Percentiles rank a stretch among this genome's conserved stretches.
Conservation (phyloP, 768 basidiomycete species). For the Leccinum longicurvipes region DNA sequence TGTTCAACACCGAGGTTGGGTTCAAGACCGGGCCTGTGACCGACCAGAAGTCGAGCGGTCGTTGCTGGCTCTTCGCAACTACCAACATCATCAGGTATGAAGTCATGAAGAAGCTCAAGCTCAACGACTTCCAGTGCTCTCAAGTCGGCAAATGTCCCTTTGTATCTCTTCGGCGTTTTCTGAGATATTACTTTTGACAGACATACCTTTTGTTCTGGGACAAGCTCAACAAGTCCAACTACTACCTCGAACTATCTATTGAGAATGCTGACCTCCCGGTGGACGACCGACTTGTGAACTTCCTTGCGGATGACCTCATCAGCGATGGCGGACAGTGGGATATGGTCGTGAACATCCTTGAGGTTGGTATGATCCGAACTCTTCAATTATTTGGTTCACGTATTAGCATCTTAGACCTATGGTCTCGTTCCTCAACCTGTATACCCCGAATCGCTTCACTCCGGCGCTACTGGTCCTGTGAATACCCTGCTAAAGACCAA, state of each 20-base stretch:
- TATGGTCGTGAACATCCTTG: constrained; percentile 72
- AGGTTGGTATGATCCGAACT: constrained; percentile 35
- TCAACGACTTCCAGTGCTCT: constrained; percentile 88
- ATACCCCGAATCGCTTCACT: constrained; percentile 84
- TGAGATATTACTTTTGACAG: constrained; percentile 34
- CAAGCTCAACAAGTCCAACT: constrained; percentile 88
- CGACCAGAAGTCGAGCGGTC: constrained; percentile 81
- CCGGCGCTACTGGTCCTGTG: constrained; percentile 66
- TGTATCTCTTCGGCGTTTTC: not conserved
- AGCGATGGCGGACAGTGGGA: constrained; percentile 96
- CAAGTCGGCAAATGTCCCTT: constrained; percentile 49
- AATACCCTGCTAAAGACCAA: constrained; percentile 84
- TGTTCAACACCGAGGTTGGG: constrained; percentile 80
- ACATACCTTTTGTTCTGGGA: constrained; percentile 96
- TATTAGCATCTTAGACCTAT: constrained; percentile 48
- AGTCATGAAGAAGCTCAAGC: constrained; percentile 79
- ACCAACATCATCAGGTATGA: constrained; percentile 83
- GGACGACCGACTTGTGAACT: constrained; percentile 78
- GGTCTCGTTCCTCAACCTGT: constrained; percentile 82
- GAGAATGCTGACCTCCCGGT: constrained; percentile 75
- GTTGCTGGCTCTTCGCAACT: constrained; percentile 96
- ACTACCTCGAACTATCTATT: constrained; percentile 86
- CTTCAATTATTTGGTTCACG: constrained; percentile 28
- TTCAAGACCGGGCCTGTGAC: constrained; percentile 84
- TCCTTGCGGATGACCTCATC: constrained; percentile 74